Evolutionary conservation across 371 early-diverging fungal species (phyloP).

Genomic region (Encephalitozoon romaleae): DNA sequence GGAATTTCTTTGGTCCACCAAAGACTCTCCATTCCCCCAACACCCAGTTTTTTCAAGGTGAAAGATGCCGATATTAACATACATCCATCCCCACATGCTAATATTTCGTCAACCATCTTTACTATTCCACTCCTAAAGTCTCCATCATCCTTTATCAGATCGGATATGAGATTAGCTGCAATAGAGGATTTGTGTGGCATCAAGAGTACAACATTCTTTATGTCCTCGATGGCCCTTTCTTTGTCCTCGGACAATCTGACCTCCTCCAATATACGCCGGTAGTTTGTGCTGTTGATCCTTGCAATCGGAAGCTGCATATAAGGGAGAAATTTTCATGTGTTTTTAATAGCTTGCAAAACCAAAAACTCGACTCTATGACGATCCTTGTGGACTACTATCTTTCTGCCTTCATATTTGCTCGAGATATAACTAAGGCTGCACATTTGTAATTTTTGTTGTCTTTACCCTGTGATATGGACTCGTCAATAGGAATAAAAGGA

Average conservation of each 20-base stretch:
- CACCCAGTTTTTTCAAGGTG: not conserved
- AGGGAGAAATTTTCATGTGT: not conserved
- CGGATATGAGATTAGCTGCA: not conserved
- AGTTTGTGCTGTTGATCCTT: conserved; percentile 2
- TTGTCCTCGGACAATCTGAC: not conserved
- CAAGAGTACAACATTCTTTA: not conserved
- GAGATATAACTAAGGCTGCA: not conserved
- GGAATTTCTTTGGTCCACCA: not conserved
- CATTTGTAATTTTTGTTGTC: conserved; percentile 6
- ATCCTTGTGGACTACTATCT: not conserved
- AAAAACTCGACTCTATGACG: not conserved
- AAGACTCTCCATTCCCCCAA: not conserved
- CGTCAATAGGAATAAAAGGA: conserved; percentile 32
- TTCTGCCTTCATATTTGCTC: not conserved
- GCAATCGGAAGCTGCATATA: not conserved
- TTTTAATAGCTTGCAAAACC: not conserved
- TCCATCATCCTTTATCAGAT: not conserved
- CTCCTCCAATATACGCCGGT: not conserved
- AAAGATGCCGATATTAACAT: not conserved
- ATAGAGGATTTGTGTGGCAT: conserved; percentile 5
- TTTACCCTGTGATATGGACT: conserved; percentile 25
- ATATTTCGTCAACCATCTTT: not conserved
- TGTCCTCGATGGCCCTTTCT: not conserved
- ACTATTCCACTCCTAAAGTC: not conserved
- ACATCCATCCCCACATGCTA: not conserved